Base-by-base conservation (phyloP, 371 early-diverging fungal species). In the Mucor lusitanicus region DNA sequence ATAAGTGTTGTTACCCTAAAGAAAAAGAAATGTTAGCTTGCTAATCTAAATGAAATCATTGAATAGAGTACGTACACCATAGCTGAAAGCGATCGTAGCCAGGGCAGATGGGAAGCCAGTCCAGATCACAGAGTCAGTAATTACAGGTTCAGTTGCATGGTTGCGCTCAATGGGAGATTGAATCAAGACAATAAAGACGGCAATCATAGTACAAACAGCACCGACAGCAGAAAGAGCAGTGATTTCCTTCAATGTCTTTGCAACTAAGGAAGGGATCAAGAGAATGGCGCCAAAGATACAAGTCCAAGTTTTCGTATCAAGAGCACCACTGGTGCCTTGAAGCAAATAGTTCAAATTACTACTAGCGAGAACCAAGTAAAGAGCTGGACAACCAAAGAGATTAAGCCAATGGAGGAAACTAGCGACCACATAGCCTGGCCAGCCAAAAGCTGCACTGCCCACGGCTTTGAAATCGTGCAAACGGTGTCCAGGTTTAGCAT, bases 221-320 rank as follows among this genome's bases (percentile, higher is more conserved):
- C 80, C 80, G 15, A 80, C 50, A 21, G 78, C 75, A 53, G 78
- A 61, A 30, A 89, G 65, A 59, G 87, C 76, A 35, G 92, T 92
- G 25, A 92, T 90, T 72, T 95, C 95, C 58, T 87, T 87, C 76
- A 95, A 83, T 17, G 92, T 87, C 76, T 92, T 93, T 23, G 90
- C 76, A 12, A 85, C 50, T 21, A 93, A 80, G 57, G 92, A 90
- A 8, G 94, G 94, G 23, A 93, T 74, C 68, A 87, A 80, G 64
- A 95, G 84, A 44, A 90, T 63, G 21, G 81, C 65, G 42, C 87
- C 87, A 59, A 88, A 84, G 27, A 95, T 72, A 56, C 87, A 78
- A 65, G 89, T 88, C 91, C 91, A 92, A 28, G 71, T 71, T 46
- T 71, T 67, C 6, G 50, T 44, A 23, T 56, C 64, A 4, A 80